Conservation (phyloP, 306 rosid genomes). For the Dalbergia cochinchinensis region DNA sequence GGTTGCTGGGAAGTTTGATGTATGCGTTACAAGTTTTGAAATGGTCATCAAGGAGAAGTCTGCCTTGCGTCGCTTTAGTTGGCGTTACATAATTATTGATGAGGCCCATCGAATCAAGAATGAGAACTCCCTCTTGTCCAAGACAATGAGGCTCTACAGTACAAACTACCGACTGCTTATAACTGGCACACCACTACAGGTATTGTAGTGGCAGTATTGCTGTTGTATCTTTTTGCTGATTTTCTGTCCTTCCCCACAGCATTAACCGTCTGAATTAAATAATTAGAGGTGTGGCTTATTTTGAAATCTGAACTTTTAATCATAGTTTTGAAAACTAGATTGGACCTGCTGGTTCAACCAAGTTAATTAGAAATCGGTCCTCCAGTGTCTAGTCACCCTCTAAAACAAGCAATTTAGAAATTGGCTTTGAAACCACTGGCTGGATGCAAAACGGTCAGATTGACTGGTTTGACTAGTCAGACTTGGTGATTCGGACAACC, state of each 20-base stretch:
- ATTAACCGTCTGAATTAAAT: background rate
- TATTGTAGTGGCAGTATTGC: conserved; percentile 34
- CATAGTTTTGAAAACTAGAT: no score
- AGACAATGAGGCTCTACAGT: conserved; percentile 91
- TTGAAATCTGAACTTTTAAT: background rate
- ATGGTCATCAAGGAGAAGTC: conserved; percentile 98
- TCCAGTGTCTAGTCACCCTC: no score
- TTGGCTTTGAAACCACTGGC: no score
- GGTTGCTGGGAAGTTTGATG: conserved; percentile 97
- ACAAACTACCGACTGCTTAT: conserved; percentile 94
- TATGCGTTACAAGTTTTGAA: conserved; percentile 97
- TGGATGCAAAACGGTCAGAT: no score
- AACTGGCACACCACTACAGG: conserved; percentile 99
- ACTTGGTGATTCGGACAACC: no score
- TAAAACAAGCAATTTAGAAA: no score
- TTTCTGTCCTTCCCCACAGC: background rate
- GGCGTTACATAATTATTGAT: conserved; percentile 96
- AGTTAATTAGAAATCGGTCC: no score
- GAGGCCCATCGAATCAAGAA: conserved; percentile 99
- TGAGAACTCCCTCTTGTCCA: conserved; percentile 94
- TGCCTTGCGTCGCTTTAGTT: conserved; percentile 85
- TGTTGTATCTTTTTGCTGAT: background rate
- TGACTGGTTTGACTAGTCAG: no score
- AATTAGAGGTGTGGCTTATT: conserved; percentile 31
- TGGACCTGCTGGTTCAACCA: no score